These are phyloP conservation scores for Starmerella roubikii DNA, from an alignment of 805 yeast genomes.

Conservation along the genomic window DNA sequence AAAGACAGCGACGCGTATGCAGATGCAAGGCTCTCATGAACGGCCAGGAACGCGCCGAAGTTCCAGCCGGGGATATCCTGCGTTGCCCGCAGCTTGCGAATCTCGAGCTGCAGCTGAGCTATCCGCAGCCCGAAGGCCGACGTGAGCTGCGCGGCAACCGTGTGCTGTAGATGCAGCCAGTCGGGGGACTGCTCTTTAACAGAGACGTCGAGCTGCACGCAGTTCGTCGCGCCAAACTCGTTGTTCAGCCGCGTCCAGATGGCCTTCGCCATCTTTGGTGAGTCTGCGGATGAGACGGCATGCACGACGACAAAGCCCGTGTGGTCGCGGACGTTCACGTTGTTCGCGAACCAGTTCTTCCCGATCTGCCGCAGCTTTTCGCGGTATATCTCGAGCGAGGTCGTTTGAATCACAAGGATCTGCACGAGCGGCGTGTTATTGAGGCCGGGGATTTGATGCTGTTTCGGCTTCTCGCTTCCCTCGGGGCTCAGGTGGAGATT, in stretches of 20 bases:
- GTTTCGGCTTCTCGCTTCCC: conserved; percentile 30
- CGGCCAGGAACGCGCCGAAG: conserved; percentile 32
- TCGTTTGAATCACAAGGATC: conserved; percentile 54
- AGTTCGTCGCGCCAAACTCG: conserved; percentile 24
- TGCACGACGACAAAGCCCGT: conserved; percentile 53
- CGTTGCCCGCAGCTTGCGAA: conserved; percentile 29
- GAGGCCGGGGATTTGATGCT: conserved; percentile 30
- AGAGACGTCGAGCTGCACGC: conserved; percentile 13
- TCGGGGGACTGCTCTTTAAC: neutral
- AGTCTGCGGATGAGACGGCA: conserved; percentile 25
- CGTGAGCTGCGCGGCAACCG: conserved; percentile 38
- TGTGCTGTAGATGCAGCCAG: conserved; percentile 36
- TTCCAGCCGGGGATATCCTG: conserved; percentile 32
- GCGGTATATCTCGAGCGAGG: conserved; percentile 60
- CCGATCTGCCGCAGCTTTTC: conserved; percentile 69
- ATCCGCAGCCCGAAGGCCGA: conserved; percentile 41
- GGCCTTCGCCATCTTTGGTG: conserved; percentile 11
- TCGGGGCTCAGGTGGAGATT: conserved; percentile 46
- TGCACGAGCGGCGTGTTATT: conserved; percentile 43
- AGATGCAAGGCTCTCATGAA: conserved; percentile 39
- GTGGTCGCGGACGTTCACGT: conserved; percentile 30
- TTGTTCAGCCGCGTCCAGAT: conserved; percentile 20
- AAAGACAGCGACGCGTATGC: conserved; percentile 43
- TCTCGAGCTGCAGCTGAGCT: conserved; percentile 29
- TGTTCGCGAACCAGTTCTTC: conserved; percentile 58